These are phyloP conservation scores for Boletus bicolor DNA, from an alignment of 768 basidiomycete genomes.

Conservation along the genomic window DNA sequence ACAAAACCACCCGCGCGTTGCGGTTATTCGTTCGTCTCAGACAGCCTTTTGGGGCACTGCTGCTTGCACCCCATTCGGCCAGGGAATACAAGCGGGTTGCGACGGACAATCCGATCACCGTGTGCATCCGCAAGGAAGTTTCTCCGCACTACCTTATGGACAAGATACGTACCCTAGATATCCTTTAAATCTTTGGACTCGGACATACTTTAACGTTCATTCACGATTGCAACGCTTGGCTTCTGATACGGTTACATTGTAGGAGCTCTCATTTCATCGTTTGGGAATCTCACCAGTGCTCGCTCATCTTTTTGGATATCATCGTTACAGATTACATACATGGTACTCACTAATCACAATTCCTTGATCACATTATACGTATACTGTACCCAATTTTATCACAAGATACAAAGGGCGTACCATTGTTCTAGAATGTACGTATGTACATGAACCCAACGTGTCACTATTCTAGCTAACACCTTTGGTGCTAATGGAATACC, in stretches of 20 bases:
- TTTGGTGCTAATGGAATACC: too few relatives aligned
- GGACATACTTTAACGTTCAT: background rate
- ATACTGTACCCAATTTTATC: too few relatives aligned
- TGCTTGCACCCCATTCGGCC: slow-evolving; percentile 8
- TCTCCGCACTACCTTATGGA: slow-evolving; percentile 6
- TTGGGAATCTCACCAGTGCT: too few relatives aligned
- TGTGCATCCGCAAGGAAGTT: slow-evolving; percentile 8
- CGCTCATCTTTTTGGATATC: too few relatives aligned
- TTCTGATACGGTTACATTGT: background rate
- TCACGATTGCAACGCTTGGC: background rate
- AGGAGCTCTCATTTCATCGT: too few relatives aligned
- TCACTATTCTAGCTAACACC: too few relatives aligned
- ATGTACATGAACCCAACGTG: too few relatives aligned
- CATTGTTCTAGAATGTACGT: too few relatives aligned
- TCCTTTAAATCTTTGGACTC: slow-evolving; percentile 1
- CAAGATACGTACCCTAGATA: slow-evolving; percentile 16
- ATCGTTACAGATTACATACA: too few relatives aligned
- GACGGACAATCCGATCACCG: slow-evolving; percentile 15
- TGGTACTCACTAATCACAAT: too few relatives aligned
- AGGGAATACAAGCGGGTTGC: slow-evolving; percentile 19
- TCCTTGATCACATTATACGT: too few relatives aligned
- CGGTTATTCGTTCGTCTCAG: slow-evolving; percentile 11
- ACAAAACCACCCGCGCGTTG: slow-evolving; percentile 14
- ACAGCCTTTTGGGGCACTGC: slow-evolving; percentile 17
- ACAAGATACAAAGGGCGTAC: too few relatives aligned